Evolutionary conservation across 805 yeast genomes (phyloP).

Genomic region (Cyberlindnera lachancei): DNA sequence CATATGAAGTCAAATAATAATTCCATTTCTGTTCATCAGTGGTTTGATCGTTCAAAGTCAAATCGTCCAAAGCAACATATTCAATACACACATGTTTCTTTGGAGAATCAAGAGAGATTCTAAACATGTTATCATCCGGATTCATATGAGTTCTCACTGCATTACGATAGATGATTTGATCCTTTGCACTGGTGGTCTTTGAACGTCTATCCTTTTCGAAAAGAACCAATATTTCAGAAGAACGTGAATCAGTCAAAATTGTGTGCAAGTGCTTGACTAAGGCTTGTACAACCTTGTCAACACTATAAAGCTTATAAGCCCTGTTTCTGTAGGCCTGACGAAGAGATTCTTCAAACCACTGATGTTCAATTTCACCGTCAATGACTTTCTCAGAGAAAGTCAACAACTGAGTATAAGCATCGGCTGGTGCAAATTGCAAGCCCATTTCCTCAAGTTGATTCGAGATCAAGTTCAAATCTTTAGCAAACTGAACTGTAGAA

Average conservation of each 20-base stretch:
- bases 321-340: conserved; percentile 93
- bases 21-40: conserved; percentile 81
- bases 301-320: conserved; percentile 87
- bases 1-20: conserved; percentile 85
- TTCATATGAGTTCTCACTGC: conserved; percentile 75
- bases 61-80: conserved; percentile 80
- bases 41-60: conserved; percentile 67
- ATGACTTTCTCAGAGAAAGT: conserved; percentile 66
- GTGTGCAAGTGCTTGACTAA: conserved; percentile 82
- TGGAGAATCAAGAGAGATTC: conserved; percentile 60
- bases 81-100: conserved; percentile 57
- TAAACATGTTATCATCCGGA: conserved; percentile 89
- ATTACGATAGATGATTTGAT: conserved; percentile 87
- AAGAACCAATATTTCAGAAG: conserved; percentile 71
- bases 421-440: conserved; percentile 57
- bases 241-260: conserved; percentile 68
- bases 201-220: conserved; percentile 75
- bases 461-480: conserved; percentile 74
- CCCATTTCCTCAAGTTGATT: conserved; percentile 79
- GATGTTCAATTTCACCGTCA: conserved; percentile 88
- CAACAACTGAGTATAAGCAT: conserved; percentile 75
- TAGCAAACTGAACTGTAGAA: conserved; percentile 68
- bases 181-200: conserved; percentile 63
- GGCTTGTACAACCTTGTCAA: conserved; percentile 85
- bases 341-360: conserved; percentile 89